Conservation (phyloP, 139 green algal genomes). For the Gonium pectorale region DNA sequence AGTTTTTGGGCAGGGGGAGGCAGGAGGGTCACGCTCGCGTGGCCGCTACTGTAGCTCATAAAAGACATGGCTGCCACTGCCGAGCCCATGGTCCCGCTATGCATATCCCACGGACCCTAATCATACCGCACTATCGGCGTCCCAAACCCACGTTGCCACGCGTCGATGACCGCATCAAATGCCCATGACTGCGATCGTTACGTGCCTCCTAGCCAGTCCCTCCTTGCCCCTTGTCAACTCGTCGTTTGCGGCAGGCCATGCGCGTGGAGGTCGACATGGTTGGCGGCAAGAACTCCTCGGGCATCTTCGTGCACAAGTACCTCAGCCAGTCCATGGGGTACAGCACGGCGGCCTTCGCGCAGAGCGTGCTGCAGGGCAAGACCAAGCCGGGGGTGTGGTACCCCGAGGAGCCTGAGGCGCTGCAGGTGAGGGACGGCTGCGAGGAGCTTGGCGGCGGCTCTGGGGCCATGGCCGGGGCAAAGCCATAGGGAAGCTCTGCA, state of each 20-base stretch:
- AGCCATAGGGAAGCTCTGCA: too few species aligned
- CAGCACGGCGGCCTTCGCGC: constrained; percentile 70
- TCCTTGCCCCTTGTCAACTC: not conserved
- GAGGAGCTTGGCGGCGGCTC: too few species aligned
- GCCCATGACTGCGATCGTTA: not conserved
- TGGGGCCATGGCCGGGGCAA: too few species aligned
- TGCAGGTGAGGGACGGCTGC: constrained; percentile 63
- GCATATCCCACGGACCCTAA: too few species aligned
- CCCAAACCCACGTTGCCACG: too few species aligned
- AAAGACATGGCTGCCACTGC: too few species aligned
- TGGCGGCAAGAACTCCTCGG: constrained; percentile 77
- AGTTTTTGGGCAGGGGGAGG: too few species aligned
- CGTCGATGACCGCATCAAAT: too few species aligned
- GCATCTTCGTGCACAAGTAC: constrained; percentile 88
- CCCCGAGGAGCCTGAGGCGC: constrained; percentile 87
- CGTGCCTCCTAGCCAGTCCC: not conserved
- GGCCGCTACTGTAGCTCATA: too few species aligned
- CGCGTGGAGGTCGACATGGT: constrained; percentile 90
- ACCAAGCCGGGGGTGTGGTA: constrained; percentile 96
- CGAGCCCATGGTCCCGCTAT: too few species aligned
- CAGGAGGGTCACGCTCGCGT: too few species aligned
- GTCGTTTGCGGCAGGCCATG: constrained; percentile 88
- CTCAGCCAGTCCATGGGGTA: constrained; percentile 81
- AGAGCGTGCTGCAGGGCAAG: constrained; percentile 80
- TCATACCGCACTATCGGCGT: too few species aligned